A percentile compares a stretch with the other conserved stretches of the same genome.
Evolutionary conservation across 352 stramenopile species (phyloP).

Genomic region (Pythium brassicae): DNA sequence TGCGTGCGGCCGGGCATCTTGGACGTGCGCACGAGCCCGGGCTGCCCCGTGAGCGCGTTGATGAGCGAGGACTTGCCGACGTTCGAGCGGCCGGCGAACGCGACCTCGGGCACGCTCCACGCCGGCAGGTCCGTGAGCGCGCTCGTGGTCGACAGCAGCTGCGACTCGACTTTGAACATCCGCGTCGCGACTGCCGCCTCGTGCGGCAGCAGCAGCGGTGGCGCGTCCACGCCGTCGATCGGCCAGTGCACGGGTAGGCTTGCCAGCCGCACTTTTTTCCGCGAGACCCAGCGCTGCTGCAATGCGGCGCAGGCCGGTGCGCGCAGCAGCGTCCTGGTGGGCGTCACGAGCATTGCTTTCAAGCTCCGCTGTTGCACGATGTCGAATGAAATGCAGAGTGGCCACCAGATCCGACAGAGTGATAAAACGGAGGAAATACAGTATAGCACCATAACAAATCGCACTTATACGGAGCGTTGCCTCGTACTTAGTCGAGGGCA

Average conservation of each 20-base stretch:
- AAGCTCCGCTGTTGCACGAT: no score
- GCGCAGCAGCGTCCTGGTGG: background rate
- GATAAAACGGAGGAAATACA: no score
- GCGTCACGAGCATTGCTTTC: background rate
- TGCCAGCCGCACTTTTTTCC: slow-evolving; percentile 56
- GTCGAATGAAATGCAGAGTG: no score
- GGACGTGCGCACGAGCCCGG: slow-evolving; percentile 63
- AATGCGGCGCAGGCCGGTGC: background rate
- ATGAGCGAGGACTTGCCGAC: slow-evolving; percentile 88
- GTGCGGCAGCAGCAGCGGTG: slow-evolving; percentile 47
- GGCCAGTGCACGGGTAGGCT: slow-evolving; percentile 46
- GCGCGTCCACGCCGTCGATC: slow-evolving; percentile 49
- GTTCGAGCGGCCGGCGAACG: slow-evolving; percentile 85
- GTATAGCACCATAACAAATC: no score
- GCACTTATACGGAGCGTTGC: no score
- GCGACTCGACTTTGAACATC: slow-evolving; percentile 51
- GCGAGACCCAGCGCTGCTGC: slow-evolving; percentile 22
- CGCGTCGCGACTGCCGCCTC: slow-evolving; percentile 59
- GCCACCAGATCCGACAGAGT: no score
- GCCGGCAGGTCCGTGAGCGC: slow-evolving; percentile 54
- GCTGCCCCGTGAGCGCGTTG: slow-evolving; percentile 74
- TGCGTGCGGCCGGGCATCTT: slow-evolving; percentile 87
- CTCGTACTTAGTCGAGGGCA: no score
- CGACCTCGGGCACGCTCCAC: slow-evolving; percentile 74
- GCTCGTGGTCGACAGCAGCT: slow-evolving; percentile 63